Base-by-base conservation (phyloP, 768 basidiomycete species). In the Naganishia friedmannii region DNA sequence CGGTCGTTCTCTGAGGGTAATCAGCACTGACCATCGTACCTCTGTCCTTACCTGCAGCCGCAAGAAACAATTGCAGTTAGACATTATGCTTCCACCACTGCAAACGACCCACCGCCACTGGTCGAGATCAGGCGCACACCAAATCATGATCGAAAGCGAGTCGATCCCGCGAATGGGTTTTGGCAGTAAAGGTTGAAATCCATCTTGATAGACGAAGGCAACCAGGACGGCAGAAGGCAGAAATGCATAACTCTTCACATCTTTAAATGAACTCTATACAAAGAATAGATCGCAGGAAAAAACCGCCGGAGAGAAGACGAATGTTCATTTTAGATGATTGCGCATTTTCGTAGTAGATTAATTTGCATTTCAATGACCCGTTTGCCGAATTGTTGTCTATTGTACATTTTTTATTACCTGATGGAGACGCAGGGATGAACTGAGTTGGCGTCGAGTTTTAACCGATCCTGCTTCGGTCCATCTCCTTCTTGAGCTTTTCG, bases 401-500 rank as follows among this genome's bases (percentile, higher is more conserved):
- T 23, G 48, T 51, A 51, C 48, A 51, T 26, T 51, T 51, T 51
- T 21, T 51, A 12, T 51, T 21, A 51, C 48, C 23, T n/a, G 48
- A 23, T 51, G 3, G 48, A 26, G 48, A 23, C 6, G 48, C 7
- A n/a, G 48, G n/a, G 48, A 51, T 51, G 6, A 3, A n/a, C 21
- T 13, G 42, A 23, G 23, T 23, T 13, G n/a, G 48, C n/a, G 48
- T 3, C 23, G 31, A 28, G 19, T 23, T n/a, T 45, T 63, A 63
- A 29, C 4, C n/a, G 48, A 63, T 63, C 39, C 60, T 63, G 60
- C 46, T 42, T 53, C 48, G 32, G 48, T 69, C 57, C 56, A 58
- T 51, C 7, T 69, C 58, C 46, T 31, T 53, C 51, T 58, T 58
- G 23, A 69, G 42, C 48, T 63, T 69, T 58, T 69, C 68, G 29